These are phyloP conservation scores for Phlebiopsis flavidoalba DNA, from an alignment of 768 basidiomycete genomes.

Conservation along the genomic window DNA sequence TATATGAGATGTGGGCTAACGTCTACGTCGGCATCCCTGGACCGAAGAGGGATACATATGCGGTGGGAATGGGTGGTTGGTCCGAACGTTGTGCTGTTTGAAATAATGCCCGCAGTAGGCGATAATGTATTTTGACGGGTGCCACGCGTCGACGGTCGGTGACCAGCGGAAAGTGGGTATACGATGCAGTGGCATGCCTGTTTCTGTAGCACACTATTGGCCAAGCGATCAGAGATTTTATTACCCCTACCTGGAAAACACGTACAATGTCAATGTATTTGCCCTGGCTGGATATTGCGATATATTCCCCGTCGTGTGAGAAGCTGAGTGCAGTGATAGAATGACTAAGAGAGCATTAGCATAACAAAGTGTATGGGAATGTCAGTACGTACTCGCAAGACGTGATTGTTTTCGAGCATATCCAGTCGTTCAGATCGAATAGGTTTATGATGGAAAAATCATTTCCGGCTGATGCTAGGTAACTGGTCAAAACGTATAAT, in stretches of 20 bases:
- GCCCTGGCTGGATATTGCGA: conserved; percentile 71
- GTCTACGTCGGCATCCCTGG: conserved; percentile 17
- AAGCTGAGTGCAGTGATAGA: conserved; percentile 72
- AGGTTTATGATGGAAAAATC: conserved; percentile 84
- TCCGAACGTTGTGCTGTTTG: conserved; percentile 15
- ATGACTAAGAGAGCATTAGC: conserved; percentile 40
- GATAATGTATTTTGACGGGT: conserved; percentile 75
- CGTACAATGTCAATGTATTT: conserved; percentile 75
- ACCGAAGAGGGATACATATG: conserved; percentile 73
- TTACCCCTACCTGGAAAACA: conserved; percentile 1
- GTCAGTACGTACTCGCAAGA: conserved; percentile 65
- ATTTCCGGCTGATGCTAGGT: conserved; percentile 73
- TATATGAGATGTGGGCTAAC: background rate
- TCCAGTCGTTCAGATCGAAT: conserved; percentile 78
- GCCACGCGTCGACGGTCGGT: conserved; percentile 78
- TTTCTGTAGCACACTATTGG: conserved; percentile 74
- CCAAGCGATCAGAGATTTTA: background rate
- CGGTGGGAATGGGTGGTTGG: conserved; percentile 39
- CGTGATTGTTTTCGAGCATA: conserved; percentile 70
- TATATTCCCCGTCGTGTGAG: conserved; percentile 79
- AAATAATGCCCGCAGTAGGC: conserved; percentile 67
- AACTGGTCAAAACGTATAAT: conserved; percentile 33
- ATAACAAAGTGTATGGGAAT: too few relatives aligned
- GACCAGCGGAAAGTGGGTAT: conserved; percentile 66
- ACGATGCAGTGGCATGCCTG: conserved; percentile 68